Evolutionary conservation across 2,329 filamentous ascomycete species (phyloP).

Genomic region (Monosporascus ibericus): DNA sequence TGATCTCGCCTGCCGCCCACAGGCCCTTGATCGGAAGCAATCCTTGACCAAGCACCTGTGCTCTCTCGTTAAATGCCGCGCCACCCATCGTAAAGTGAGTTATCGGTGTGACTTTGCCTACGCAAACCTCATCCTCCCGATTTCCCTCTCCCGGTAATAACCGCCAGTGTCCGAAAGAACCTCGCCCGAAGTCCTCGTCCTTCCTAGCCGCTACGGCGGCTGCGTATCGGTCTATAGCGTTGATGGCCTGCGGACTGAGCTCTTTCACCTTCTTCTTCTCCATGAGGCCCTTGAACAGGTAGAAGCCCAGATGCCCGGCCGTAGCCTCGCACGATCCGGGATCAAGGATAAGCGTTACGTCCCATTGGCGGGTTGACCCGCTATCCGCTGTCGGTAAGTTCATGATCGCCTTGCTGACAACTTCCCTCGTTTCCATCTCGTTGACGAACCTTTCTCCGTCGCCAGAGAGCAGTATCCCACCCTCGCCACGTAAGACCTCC

Average conservation of each 20-base stretch:
- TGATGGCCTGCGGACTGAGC: slow-evolving; percentile 32
- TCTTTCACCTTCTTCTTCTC: slow-evolving; percentile 48
- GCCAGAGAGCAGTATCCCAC: slow-evolving; percentile 46
- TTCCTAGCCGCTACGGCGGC: slow-evolving; percentile 32
- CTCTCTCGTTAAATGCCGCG: slow-evolving; percentile 47
- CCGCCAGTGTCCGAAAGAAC: slow-evolving; percentile 49
- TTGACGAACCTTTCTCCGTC: slow-evolving; percentile 52
- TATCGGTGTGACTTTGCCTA: slow-evolving; percentile 56
- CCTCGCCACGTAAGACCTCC: slow-evolving; percentile 57
- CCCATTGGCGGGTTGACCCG: slow-evolving; percentile 44
- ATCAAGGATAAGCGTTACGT: slow-evolving; percentile 52
- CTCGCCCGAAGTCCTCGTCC: slow-evolving; percentile 41
- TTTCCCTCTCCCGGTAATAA: slow-evolving; percentile 36
- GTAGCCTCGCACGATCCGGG: slow-evolving; percentile 48
- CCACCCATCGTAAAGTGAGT: slow-evolving; percentile 65
- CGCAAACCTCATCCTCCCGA: slow-evolving; percentile 46
- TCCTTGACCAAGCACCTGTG: slow-evolving; percentile 41
- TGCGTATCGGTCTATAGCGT: slow-evolving; percentile 44
- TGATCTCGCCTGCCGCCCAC: slow-evolving; percentile 60
- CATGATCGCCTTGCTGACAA: slow-evolving; percentile 49
- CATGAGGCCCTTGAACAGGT: slow-evolving; percentile 56
- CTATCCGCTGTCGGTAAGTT: slow-evolving; percentile 23
- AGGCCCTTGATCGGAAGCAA: slow-evolving; percentile 45
- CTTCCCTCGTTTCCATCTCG: slow-evolving; percentile 54
- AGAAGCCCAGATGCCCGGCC: slow-evolving; percentile 55